These are phyloP conservation scores for Pseudozyma sp. DNA, from an alignment of 1,284 basidiomycete species.

Conservation along the genomic window DNA sequence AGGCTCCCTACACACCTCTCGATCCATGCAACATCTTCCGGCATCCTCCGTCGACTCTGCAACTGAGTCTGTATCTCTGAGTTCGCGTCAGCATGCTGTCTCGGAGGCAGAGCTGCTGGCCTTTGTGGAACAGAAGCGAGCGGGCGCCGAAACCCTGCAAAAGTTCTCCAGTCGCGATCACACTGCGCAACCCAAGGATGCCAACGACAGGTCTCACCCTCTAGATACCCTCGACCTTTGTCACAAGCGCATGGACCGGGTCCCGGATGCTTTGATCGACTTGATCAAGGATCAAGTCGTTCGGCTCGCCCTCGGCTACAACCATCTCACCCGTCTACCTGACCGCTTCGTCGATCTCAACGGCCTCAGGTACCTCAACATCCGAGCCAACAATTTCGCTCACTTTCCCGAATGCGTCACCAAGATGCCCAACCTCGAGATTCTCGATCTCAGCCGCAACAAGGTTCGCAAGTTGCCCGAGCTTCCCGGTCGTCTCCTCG, in stretches of 20 bases:
- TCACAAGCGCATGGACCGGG: slow-evolving; percentile 45
- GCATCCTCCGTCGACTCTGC: slow-evolving; percentile 1
- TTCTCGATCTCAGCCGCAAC: slow-evolving; percentile 93
- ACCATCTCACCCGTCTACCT: slow-evolving; percentile 83
- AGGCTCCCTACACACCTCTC: slow-evolving; percentile 18
- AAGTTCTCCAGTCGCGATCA: background rate
- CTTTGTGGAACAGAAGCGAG: slow-evolving; percentile 45
- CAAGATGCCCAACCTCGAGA: slow-evolving; percentile 85
- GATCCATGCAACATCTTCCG: slow-evolving; percentile 18
- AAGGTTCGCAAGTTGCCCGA: slow-evolving; percentile 84
- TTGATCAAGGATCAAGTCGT: slow-evolving; percentile 55
- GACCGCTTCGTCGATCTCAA: slow-evolving; percentile 81
- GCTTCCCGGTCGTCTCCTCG: slow-evolving; percentile 81
- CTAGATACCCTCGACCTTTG: slow-evolving; percentile 62
- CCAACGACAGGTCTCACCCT: slow-evolving; percentile 13
- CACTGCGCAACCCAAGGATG: slow-evolving; percentile 3
- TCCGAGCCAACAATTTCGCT: slow-evolving; percentile 87
- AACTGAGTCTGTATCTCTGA: background rate
- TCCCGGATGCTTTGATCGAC: slow-evolving; percentile 50
- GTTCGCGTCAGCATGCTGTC: slow-evolving; percentile 19
- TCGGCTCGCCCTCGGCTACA: slow-evolving; percentile 85
- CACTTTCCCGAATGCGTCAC: slow-evolving; percentile 82
- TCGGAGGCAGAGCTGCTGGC: slow-evolving; percentile 52
- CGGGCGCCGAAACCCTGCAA: slow-evolving; percentile 2
- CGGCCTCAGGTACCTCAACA: slow-evolving; percentile 88